phyloP scores from a whole-genome alignment of 1,284 basidiomycete genomes.

The Ustilago curta region DNA sequence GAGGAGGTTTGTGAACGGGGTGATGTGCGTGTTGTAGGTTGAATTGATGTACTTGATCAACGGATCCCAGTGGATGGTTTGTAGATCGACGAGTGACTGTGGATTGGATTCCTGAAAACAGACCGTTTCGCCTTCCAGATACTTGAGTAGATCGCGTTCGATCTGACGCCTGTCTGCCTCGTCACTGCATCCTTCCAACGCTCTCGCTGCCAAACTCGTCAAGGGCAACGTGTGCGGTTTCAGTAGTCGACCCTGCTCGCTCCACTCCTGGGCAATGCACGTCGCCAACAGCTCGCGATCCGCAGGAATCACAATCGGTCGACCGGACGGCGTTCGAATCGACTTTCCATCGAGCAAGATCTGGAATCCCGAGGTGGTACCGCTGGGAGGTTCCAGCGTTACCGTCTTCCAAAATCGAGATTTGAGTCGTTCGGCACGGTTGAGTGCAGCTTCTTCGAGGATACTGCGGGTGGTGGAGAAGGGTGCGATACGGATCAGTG shows the following conservation, averaged over 20 bases:
- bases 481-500: background rate
- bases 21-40: constrained; percentile 72
- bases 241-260: constrained; percentile 85
- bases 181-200: constrained; percentile 82
- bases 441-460: constrained; percentile 29
- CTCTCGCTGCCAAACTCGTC: constrained; percentile 85
- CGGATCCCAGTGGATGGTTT: constrained; percentile 90
- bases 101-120: constrained; percentile 88
- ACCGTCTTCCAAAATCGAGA: constrained; percentile 61
- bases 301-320: constrained; percentile 78
- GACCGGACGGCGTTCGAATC: constrained; percentile 87
- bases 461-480: background rate
- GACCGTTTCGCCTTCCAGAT: constrained; percentile 94
- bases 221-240: constrained; percentile 92
- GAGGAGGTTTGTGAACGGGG: constrained; percentile 46
- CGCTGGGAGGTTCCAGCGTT: constrained; percentile 24
- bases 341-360: constrained; percentile 86
- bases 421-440: constrained; percentile 46
- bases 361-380: constrained; percentile 70
- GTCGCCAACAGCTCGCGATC: constrained; percentile 81
- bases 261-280: constrained; percentile 94
- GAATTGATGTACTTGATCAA: constrained; percentile 84
- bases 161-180: constrained; percentile 76
- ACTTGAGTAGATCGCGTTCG: constrained; percentile 80
- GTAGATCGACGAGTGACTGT: constrained; percentile 80